Evolutionary conservation across 768 basidiomycete genomes (phyloP).

Genomic region (Collybia mongolica): DNA sequence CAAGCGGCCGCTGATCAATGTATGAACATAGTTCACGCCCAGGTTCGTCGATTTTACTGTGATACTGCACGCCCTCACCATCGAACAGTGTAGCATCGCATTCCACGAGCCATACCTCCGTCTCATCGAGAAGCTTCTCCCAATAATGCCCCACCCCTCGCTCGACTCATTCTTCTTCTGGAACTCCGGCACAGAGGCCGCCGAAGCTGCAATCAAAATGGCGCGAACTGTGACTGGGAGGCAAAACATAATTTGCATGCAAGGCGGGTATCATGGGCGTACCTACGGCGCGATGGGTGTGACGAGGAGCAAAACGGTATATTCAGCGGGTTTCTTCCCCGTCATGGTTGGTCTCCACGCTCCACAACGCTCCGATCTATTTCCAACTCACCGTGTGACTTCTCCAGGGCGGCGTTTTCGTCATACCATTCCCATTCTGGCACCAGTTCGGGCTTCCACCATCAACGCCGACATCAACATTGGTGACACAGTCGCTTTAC

Average conservation of each 20-base stretch:
- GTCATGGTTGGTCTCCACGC: slow-evolving; percentile 62
- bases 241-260: slow-evolving; percentile 91
- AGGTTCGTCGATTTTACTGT: slow-evolving; percentile 41
- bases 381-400: too few relatives aligned
- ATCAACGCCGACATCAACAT: slow-evolving; percentile 51
- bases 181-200: slow-evolving; percentile 95
- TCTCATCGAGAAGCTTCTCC: slow-evolving; percentile 82
- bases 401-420: slow-evolving; percentile 55
- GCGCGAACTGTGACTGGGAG: slow-evolving; percentile 73
- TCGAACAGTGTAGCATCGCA: slow-evolving; percentile 77
- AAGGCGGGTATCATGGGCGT: slow-evolving; percentile 88
- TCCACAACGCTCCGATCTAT: too few relatives aligned
- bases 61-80: not conserved
- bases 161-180: slow-evolving; percentile 96
- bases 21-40: slow-evolving; percentile 73
- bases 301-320: slow-evolving; percentile 92
- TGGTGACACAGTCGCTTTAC: slow-evolving; percentile 66
- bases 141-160: slow-evolving; percentile 87
- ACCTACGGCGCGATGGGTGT: slow-evolving; percentile 93
- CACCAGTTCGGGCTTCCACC: slow-evolving; percentile 70
- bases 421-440: slow-evolving; percentile 90
- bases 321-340: slow-evolving; percentile 75
- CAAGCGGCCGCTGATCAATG: slow-evolving; percentile 89
- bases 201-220: slow-evolving; percentile 89
- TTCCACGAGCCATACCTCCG: slow-evolving; percentile 85